Percentiles rank a stretch among this genome's conserved stretches.
Conservation (phyloP, 1,139 yeast species). For the Pichia sp. region DNA sequence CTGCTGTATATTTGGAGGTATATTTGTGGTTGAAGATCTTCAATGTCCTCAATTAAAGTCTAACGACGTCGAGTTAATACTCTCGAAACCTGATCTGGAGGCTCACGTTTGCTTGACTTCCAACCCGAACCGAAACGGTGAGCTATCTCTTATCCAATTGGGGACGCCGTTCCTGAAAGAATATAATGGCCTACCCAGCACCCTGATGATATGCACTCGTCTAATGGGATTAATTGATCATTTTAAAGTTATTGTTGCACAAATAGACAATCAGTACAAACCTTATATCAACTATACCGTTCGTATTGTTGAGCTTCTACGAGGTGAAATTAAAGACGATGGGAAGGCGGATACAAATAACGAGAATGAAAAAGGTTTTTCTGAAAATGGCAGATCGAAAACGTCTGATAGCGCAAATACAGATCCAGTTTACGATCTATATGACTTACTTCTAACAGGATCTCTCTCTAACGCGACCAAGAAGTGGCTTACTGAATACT, state of each 20-base stretch:
- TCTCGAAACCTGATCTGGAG: too few species aligned
- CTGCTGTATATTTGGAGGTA: constrained; percentile 28
- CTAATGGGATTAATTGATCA: constrained; percentile 28
- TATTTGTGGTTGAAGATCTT: constrained; percentile 28
- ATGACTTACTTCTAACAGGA: constrained; percentile 52
- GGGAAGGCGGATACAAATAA: constrained; percentile 2
- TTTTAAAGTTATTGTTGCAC: too few species aligned
- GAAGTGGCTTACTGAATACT: constrained; percentile 42
- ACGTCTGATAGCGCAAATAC: constrained; percentile 8
- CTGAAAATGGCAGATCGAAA: too few species aligned
- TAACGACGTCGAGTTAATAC: too few species aligned
- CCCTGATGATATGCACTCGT: constrained; percentile 20
- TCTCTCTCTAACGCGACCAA: constrained; percentile 41
- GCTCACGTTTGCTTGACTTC: too few species aligned
- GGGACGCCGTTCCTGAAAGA: too few species aligned
- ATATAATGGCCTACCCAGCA: constrained; percentile 13
- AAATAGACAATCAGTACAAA: constrained; percentile 35
- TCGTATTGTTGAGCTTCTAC: constrained; percentile 30
- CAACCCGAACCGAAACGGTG: too few species aligned
- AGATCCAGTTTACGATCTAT: constrained; percentile 32
- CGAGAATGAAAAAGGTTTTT: background rate
- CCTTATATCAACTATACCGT: constrained; percentile 36
- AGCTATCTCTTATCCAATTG: too few species aligned
- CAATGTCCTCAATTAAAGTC: too few species aligned
- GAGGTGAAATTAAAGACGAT: constrained; percentile 24